These are phyloP conservation scores for Corchorus olitorius DNA, from an alignment of 345 rosid genomes.

Conservation along the genomic window DNA sequence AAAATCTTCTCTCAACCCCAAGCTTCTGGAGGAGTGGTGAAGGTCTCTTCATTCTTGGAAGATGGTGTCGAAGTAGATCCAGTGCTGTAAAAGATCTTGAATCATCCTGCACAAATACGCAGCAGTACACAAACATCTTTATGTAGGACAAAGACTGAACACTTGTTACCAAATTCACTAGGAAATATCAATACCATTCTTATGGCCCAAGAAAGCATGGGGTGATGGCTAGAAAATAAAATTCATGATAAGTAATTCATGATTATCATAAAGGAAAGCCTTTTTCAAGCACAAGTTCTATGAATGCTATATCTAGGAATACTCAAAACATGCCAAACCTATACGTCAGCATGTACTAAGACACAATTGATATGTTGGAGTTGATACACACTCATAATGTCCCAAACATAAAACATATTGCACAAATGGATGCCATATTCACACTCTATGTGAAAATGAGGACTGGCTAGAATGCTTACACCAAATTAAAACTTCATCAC, in stretches of 20 bases:
- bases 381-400: neutral
- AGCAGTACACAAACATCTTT: neutral
- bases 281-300: neutral
- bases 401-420: neutral
- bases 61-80: constrained; percentile 63
- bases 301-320: neutral
- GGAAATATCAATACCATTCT: neutral
- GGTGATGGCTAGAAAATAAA: neutral
- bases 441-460: neutral
- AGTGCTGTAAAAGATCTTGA: constrained; percentile 37
- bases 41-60: constrained; percentile 69
- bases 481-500: neutral
- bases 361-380: neutral
- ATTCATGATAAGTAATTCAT: neutral
- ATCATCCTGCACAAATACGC: constrained; percentile 57
- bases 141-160: neutral
- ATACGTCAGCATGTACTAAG: neutral
- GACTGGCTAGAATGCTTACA: neutral
- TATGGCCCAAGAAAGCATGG: neutral
- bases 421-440: neutral
- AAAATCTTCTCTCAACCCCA: constrained; percentile 96
- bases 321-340: neutral
- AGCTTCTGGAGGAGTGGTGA: constrained; percentile 96
- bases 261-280: neutral
- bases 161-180: neutral